phyloP scores from a whole-genome alignment of 495 filamentous ascomycete genomes.

The Astrothelium macrocarpum region DNA sequence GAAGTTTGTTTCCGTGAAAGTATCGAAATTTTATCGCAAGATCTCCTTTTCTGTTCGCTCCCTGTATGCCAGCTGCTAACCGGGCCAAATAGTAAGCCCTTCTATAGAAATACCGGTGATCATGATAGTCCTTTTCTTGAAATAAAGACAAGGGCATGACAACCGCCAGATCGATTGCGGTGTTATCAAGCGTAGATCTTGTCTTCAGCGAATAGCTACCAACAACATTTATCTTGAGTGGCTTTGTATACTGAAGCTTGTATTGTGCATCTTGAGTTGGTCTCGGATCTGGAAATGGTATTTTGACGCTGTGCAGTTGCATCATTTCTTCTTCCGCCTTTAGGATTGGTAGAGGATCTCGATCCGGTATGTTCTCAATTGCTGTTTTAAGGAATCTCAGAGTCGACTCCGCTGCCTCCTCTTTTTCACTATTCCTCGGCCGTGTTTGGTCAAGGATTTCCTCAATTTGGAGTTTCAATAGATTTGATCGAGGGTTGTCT shows the following conservation, averaged over 20 bases:
- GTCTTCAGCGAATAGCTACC: conserved; percentile 79
- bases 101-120: conserved; percentile 91
- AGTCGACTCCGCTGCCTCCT: conserved; percentile 54
- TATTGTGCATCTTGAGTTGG: conserved; percentile 67
- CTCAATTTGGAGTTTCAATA: conserved; percentile 83
- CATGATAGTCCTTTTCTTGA: conserved; percentile 89
- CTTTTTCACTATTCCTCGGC: conserved; percentile 56
- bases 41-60: conserved; percentile 39
- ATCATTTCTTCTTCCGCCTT: conserved; percentile 61
- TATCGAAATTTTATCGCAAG: conserved; percentile 54
- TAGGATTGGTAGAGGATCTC: conserved; percentile 43
- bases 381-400: conserved; percentile 61
- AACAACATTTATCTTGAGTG: conserved; percentile 71
- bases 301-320: conserved; percentile 50
- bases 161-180: conserved; percentile 70
- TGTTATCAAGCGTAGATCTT: conserved; percentile 44
- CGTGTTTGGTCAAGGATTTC: conserved; percentile 64
- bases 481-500: conserved; percentile 50
- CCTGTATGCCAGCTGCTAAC: conserved; percentile 58
- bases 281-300: conserved; percentile 74
- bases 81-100: conserved; percentile 83
- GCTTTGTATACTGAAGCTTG: conserved; percentile 65
- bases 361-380: conserved; percentile 61
- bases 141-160: conserved; percentile 73
- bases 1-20: conserved; percentile 67